Evolutionary conservation across 306 rosid species (phyloP), one percentile per base, ranked within the genome.

Genomic region (Pachyrhizus erosus): DNA sequence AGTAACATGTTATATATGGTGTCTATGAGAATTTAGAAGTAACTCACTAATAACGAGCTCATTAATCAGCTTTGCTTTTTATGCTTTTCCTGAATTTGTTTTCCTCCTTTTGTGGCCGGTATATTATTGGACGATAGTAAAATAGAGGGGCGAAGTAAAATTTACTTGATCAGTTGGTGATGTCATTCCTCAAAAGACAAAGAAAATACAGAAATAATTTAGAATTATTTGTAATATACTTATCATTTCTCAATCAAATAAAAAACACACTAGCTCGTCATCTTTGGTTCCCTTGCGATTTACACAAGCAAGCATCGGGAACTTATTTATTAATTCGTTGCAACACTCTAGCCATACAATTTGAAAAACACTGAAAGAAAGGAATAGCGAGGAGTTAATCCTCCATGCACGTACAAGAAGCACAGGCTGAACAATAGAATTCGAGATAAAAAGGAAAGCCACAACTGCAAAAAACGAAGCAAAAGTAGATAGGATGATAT

Each of bases 301-400:
- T 31, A 66, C 77, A 48, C 14, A 62, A 55, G 73, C 46, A 46
- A 66, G 46, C 70, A 75, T n/a, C 1, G 33, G 64, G 71, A 31
- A 62, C 54, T 40, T 75, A 76, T 68, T 78, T 3, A 21, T 20
- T 43, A 7, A 60, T 14, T 27, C 42, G 71, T 39, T 12, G 7
- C 39, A 17, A 58, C 77, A 70, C 51, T 9, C 5, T 49, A 9
- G 70, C 1, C 20, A 29, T 34, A 45, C 7, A 64, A 21, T 21
- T 24, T 24, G 27, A 64, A 76, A 39, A 54, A 79, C 66, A 70
- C 10, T 9, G 18, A 27, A 57, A 11, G 4, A 27, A 77, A 77
- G 49, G 40, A 68, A 71, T 62, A 81, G 76, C 77, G 18, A 85
- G 85, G 9, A 37, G 88, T 64, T 52, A 71, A 67, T 65, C 51